Conservation (phyloP, 1,284 basidiomycete genomes). For the Trichosporon coremiiforme region DNA sequence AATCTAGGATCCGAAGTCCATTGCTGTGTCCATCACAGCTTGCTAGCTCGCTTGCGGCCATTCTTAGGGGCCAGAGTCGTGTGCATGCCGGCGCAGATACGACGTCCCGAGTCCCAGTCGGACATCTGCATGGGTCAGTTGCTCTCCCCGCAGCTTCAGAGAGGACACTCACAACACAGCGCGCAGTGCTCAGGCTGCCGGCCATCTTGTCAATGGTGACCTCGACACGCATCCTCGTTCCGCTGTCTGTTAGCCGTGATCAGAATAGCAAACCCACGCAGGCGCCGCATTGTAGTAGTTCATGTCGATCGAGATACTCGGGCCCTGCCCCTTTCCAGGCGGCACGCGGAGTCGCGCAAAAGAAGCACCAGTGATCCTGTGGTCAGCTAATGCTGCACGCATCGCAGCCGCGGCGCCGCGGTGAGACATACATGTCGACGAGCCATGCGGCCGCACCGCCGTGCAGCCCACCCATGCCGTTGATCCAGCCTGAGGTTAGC, state of each 20-base stretch:
- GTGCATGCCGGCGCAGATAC: conserved; percentile 25
- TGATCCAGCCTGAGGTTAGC: conserved; percentile 38
- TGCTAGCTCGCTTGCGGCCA: conserved; percentile 18
- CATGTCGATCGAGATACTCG: conserved; percentile 39
- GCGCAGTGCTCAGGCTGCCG: conserved; percentile 12
- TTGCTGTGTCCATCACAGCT: neutral
- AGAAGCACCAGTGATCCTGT: conserved; percentile 16
- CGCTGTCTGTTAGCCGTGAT: neutral
- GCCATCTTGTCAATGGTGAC: conserved; percentile 20
- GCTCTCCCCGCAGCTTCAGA: too few species aligned
- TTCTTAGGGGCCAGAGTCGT: conserved; percentile 21
- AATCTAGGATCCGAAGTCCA: conserved; percentile 6
- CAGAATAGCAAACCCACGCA: conserved; percentile 13
- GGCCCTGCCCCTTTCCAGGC: conserved; percentile 40
- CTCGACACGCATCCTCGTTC: conserved; percentile 22
- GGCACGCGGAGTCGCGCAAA: conserved; percentile 29
- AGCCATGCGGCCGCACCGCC: conserved; percentile 44
- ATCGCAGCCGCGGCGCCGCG: neutral
- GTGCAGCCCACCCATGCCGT: conserved; percentile 39
- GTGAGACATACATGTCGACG: conserved; percentile 42
- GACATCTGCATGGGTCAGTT: conserved; percentile 11
- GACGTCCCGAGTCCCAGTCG: conserved; percentile 20
- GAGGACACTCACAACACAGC: conserved; percentile 19
- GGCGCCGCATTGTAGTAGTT: conserved; percentile 37
- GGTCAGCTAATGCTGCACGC: neutral